Evolutionary conservation across 495 filamentous ascomycete genomes (phyloP).

Genomic region (Stereocaulon alpinum): DNA sequence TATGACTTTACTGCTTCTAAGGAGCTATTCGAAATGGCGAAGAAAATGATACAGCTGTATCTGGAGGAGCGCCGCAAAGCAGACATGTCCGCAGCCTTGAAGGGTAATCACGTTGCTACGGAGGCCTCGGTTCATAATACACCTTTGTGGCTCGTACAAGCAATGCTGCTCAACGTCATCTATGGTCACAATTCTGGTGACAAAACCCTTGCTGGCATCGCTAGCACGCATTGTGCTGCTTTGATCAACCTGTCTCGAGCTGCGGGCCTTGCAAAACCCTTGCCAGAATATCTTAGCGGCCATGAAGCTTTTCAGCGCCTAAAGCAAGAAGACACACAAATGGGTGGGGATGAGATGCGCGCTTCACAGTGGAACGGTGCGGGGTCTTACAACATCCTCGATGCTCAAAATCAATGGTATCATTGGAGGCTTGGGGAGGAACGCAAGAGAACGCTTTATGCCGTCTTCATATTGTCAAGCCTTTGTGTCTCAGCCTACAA

Average conservation of each 20-base stretch:
- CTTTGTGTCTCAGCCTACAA: conserved; percentile 89
- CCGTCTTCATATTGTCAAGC: conserved; percentile 83
- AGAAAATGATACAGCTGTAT: conserved; percentile 90
- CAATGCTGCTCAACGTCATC: conserved; percentile 93
- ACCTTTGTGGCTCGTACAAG: conserved; percentile 94
- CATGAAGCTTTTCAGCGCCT: conserved; percentile 9
- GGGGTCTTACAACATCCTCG: conserved; percentile 37
- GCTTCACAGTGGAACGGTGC: conserved; percentile 15
- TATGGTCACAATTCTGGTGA: conserved; percentile 95
- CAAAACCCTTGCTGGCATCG: conserved; percentile 80
- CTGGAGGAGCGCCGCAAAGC: conserved; percentile 88
- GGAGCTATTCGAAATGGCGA: conserved; percentile 84
- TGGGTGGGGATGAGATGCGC: conserved; percentile 24
- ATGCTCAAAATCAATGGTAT: conserved; percentile 76
- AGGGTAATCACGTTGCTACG: conserved; percentile 45
- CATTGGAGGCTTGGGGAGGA: conserved; percentile 85
- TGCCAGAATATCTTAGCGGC: not conserved
- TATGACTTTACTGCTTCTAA: conserved; percentile 67
- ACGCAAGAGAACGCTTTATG: conserved; percentile 86
- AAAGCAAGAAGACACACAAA: conserved; percentile 15
- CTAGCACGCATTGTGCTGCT: conserved; percentile 81
- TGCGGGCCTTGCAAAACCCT: conserved; percentile 59
- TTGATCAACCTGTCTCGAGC: conserved; percentile 84
- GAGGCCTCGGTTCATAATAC: conserved; percentile 68
- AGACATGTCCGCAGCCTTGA: conserved; percentile 71